Evolutionary conservation across 352 stramenopile genomes (phyloP), one percentile per base, ranked within the genome.

Genomic region (Phytophthora boehmeriae): DNA sequence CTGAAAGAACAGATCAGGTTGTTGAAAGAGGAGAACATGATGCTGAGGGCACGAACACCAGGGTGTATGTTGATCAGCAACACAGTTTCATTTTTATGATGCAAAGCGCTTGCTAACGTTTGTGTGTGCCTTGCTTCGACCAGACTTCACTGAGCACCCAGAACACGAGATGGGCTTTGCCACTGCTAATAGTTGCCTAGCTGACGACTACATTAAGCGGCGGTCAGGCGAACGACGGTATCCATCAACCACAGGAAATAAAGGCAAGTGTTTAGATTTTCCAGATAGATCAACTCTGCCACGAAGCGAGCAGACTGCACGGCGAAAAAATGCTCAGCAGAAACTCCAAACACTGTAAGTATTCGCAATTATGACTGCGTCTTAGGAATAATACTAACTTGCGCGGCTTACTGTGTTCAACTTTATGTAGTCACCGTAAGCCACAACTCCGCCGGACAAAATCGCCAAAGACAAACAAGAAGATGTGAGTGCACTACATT

Each of bases 11-110:
- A 92, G 44, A 92, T 92, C 27, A 68, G 81, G 10, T 46, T 83
- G 34, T 66, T 92, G 11, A 85, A 86, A 54, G 59, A 83, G 4
- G 83, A 92, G 58, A 92, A 92, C 27, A 77, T 78, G 58, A 85
- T 88, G 75, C 68, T 92, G 9, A 73, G 83, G 22, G 83, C 80
- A 17, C 64, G 64, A 44, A 89, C 80, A 8, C 83, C 83, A 54
- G 82, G 82, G 50, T 91, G 79, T 91, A 52, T 16, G 78, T 11
- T 17, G 42, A 23, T 23, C 34, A 10, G 25, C 27, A 22, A 14
- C n/a, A 8, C 11, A 17, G 27, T 17, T 42, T 20, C 9, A n/a
- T n/a, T 14, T 22, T 59, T 30, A 6, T 45, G 13, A 36, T 14
- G 27, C 16, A 9, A 13, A 9, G 20, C 19, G 27, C 27, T 49